These are phyloP conservation scores for Capsaspora owczarzaki DNA, from an alignment of 78 protist species.

Conservation along the genomic window DNA sequence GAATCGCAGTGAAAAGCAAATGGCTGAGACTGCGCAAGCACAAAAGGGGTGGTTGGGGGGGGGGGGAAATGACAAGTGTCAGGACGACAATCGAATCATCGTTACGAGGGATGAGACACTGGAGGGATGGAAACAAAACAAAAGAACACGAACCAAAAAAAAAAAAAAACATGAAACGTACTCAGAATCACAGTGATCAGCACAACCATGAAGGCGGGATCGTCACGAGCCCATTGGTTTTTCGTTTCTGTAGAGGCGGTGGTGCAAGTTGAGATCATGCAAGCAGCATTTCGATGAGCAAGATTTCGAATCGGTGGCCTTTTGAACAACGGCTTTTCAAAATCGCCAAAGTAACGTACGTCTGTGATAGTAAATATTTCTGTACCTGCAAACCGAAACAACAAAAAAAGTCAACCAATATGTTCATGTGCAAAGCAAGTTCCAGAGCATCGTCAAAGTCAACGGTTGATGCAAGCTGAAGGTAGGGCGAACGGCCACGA, in stretches of 20 bases:
- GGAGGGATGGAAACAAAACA: no score
- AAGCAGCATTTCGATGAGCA: no score
- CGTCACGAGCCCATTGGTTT: constrained; percentile 94
- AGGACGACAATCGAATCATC: no score
- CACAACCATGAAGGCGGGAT: constrained; percentile 86
- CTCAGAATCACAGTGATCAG: constrained; percentile 12
- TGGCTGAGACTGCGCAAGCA: background rate
- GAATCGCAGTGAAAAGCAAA: background rate
- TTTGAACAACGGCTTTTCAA: background rate
- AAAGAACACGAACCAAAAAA: background rate
- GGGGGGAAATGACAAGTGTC: no score
- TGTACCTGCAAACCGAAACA: background rate
- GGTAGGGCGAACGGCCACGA: no score
- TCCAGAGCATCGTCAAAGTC: no score
- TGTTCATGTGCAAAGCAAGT: no score
- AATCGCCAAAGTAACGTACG: background rate
- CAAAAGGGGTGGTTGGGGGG: no score
- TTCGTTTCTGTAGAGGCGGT: constrained; percentile 53
- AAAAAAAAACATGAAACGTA: background rate
- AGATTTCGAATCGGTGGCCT: no score
- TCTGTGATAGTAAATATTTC: background rate
- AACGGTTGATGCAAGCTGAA: no score
- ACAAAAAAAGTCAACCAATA: background rate
- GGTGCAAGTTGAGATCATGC: background rate
- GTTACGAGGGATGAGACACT: no score